These are phyloP conservation scores for Tuber indicum DNA, from an alignment of 495 filamentous ascomycete genomes.

Conservation along the genomic window DNA sequence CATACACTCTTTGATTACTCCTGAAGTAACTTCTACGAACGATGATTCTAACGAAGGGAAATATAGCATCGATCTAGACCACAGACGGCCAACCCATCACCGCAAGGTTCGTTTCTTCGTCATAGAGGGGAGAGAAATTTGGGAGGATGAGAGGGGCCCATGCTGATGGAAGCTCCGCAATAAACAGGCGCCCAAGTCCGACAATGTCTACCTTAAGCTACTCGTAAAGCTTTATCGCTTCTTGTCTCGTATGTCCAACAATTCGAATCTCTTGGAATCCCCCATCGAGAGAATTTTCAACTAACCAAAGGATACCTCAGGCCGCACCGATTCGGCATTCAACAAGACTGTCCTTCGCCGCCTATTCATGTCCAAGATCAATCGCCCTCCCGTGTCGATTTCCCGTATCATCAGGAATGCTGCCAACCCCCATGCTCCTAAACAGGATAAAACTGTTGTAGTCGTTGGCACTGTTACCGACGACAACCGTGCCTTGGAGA, in stretches of 20 bases:
- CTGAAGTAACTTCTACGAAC: not conserved
- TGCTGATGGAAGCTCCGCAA: conserved; percentile 52
- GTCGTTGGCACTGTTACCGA: conserved; percentile 91
- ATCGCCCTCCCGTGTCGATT: conserved; percentile 90
- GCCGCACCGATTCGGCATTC: conserved; percentile 92
- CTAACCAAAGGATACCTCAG: conserved; percentile 45
- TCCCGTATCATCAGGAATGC: conserved; percentile 74
- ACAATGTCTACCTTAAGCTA: conserved; percentile 96
- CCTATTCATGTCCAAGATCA: conserved; percentile 94
- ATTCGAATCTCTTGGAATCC: conserved; percentile 6
- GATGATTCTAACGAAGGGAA: conserved; percentile 18
- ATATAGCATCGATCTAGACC: conserved; percentile 58
- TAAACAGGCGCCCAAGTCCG: conserved; percentile 85
- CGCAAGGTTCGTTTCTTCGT: conserved; percentile 37
- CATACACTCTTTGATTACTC: conserved; percentile 15
- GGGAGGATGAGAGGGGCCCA: conserved; percentile 29
- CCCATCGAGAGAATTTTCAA: conserved; percentile 5
- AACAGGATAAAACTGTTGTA: conserved; percentile 81
- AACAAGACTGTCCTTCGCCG: conserved; percentile 95
- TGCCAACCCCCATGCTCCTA: conserved; percentile 51
- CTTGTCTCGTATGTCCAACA: conserved; percentile 72
- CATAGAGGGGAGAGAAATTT: not conserved
- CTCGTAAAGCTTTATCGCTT: conserved; percentile 99
- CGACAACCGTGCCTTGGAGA: conserved; percentile 80
- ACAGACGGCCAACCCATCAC: conserved; percentile 41